Percentiles rank a stretch among this genome's conserved stretches.
Conservation (phyloP, 1,284 basidiomycete genomes). For the Heterobasidion parviporum region DNA sequence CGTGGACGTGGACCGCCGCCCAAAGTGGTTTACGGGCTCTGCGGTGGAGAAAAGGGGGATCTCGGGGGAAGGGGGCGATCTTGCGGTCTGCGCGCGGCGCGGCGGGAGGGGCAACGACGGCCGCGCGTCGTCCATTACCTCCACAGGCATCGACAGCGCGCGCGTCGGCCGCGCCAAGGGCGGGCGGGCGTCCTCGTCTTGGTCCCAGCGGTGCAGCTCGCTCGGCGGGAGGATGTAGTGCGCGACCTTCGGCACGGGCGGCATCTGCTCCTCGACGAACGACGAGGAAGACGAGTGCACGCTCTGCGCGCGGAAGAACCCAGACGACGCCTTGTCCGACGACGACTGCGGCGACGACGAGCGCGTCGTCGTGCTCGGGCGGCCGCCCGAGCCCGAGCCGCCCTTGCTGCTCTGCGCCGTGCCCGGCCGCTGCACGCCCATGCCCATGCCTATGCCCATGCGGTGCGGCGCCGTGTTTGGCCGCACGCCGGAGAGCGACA, state of each 20-base stretch:
- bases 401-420: not conserved
- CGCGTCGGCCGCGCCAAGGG: not conserved
- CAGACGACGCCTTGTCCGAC: slow-evolving; percentile 43
- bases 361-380: slow-evolving; percentile 30
- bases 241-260: slow-evolving; percentile 27
- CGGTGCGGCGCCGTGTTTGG: slow-evolving; percentile 12
- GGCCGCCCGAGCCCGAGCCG: slow-evolving; percentile 4
- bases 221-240: slow-evolving; percentile 46
- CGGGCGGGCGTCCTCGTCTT: not conserved
- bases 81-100: not conserved
- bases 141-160: not conserved
- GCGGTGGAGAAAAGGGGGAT: slow-evolving; percentile 24
- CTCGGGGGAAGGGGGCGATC: slow-evolving; percentile 11
- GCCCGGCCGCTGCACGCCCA: not conserved
- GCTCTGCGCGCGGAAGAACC: slow-evolving; percentile 42
- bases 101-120: not conserved
- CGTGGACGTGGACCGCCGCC: not conserved
- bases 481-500: slow-evolving; percentile 21
- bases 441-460: not conserved
- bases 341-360: slow-evolving; percentile 50
- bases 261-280: slow-evolving; percentile 32
- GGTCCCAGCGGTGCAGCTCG: slow-evolving; percentile 29
- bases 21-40: slow-evolving; percentile 22
- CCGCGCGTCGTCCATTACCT: not conserved
- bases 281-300: slow-evolving; percentile 50